phyloP scores from a whole-genome alignment of 2,329 filamentous ascomycete species.

The Claviceps purpurea region DNA sequence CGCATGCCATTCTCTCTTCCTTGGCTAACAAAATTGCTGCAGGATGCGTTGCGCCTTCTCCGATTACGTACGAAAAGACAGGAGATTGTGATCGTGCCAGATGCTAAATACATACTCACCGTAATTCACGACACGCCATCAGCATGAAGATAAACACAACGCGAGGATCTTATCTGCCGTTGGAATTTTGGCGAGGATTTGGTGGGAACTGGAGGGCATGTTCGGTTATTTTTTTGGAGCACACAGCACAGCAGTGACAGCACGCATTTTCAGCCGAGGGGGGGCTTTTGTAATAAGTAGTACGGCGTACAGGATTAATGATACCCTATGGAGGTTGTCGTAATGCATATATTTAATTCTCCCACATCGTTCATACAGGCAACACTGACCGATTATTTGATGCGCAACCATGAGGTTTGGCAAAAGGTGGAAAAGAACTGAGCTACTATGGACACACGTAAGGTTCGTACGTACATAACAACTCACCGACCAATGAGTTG shows the following conservation, averaged over 20 bases:
- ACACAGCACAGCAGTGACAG: neutral
- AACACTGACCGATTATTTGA: no score
- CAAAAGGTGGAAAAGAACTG: no score
- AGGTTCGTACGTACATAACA: no score
- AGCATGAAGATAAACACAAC: slow-evolving; percentile 28
- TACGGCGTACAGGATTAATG: slow-evolving; percentile 6
- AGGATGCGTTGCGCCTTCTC: slow-evolving; percentile 67
- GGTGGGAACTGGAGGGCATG: neutral
- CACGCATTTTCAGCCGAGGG: neutral
- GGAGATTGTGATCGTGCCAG: slow-evolving; percentile 72
- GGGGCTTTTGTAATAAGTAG: neutral
- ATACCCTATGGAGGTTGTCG: slow-evolving; percentile 3
- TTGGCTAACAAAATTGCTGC: slow-evolving; percentile 11
- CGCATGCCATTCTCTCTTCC: neutral
- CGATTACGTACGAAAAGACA: slow-evolving; percentile 72
- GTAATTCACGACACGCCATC: slow-evolving; percentile 72
- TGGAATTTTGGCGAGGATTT: neutral
- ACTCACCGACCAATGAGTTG: no score
- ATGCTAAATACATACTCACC: slow-evolving; percentile 64
- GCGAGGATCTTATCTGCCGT: neutral
- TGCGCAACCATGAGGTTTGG: no score
- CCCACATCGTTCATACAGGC: no score
- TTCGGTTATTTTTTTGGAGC: neutral
- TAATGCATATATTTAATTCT: neutral
- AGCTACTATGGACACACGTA: no score